Base-by-base conservation (phyloP, 2,329 filamentous ascomycete species). In the Alternaria sp. region DNA sequence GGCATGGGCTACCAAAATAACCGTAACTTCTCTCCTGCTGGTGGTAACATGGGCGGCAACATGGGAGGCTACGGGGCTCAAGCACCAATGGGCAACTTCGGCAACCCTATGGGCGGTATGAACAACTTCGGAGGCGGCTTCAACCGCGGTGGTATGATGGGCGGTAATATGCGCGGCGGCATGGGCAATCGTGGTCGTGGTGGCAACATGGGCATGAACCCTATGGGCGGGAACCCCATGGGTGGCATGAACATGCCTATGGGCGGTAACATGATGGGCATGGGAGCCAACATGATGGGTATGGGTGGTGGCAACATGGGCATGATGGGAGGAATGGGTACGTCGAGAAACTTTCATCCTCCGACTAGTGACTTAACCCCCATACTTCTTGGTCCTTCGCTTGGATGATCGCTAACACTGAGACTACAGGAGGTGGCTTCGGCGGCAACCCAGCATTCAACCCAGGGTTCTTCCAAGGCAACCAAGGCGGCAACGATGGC, bases 381-480 rank as follows among this genome's bases (percentile, higher is more conserved):
- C 11, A 25, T 10, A 7, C 28, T 51, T 45, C 43, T 46, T 37
- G 25, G 14, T 11, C n/a, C 18, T 46, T 30, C 8, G 23, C 23
- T 12, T 28, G 51, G 14, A 60, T 43, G 44, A 23, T 46, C 41
- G 53, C 67, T 74, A 55, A 74, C 60, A 18, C 15, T 46, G 14
- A 25, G 45, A 20, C 21, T 65, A 45, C 50, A 68, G 65, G 65
- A 18, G 70, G 64, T 63, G 89, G 87, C 46, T 93, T 93, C 79
- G 88, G 85, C 64, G 74, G 71, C 50, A 89, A 90, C 82, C 88
- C 88, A 58, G 88, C 89, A 73, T 95, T 94, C 81, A 92, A 91
- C 75, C 88, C 90, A 41, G 88, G 85, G 61, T 94, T 93, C 82
- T 95, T 93, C 78, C 84, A 84, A 61, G 72, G 78, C 33, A 72